Evolutionary conservation across 1,139 yeast species (phyloP).

Genomic region (Magnusiomyces ingens): DNA sequence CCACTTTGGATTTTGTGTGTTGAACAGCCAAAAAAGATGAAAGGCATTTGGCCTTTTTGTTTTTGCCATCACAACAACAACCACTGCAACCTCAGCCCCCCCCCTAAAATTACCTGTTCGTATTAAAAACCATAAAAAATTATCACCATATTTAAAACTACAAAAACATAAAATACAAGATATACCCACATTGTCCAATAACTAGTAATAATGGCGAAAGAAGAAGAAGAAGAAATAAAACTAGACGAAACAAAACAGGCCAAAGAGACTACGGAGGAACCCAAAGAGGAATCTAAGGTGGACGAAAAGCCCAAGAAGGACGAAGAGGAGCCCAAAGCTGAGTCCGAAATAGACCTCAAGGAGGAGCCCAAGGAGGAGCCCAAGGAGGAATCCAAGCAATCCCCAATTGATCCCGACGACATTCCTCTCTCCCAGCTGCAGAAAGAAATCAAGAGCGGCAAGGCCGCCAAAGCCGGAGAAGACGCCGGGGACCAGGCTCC

Average conservation of each 20-base stretch:
- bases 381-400: conserved; percentile 6
- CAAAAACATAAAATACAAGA: not conserved
- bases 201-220: not conserved
- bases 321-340: conserved; percentile 11
- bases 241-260: not conserved
- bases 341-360: conserved; percentile 5
- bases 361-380: conserved; percentile 1
- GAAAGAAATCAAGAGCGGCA: not conserved
- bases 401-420: not conserved
- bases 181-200: not conserved
- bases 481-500: conserved; percentile 17
- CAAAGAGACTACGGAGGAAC: conserved; percentile 9
- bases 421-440: not conserved
- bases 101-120: not conserved
- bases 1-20: no score
- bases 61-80: no score
- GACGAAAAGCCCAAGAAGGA: no score
- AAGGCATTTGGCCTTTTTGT: no score
- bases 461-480: not conserved
- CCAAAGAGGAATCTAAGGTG: no score
- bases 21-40: no score
- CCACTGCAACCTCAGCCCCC: not conserved
- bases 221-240: not conserved
- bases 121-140: not conserved
- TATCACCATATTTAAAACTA: not conserved